These are phyloP conservation scores for Deakozyma indianensis DNA, from an alignment of 805 yeast genomes.

Conservation along the genomic window DNA sequence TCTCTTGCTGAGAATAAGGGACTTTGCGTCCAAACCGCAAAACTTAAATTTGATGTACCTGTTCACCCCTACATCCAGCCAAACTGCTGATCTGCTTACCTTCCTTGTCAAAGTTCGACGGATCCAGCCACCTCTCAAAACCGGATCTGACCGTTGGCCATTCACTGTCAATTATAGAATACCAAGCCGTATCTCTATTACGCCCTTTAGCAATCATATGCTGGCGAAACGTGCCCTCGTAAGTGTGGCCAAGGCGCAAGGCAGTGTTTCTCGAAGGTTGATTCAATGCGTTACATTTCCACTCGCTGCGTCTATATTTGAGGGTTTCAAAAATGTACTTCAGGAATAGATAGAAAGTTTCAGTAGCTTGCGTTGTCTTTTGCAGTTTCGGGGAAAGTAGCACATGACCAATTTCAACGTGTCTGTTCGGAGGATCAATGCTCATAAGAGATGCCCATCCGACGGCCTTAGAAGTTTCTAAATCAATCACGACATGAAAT, in stretches of 20 bases:
- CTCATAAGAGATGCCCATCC: constrained; percentile 18
- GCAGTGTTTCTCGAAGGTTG: constrained; percentile 21
- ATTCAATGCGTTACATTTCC: constrained; percentile 23
- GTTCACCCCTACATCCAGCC: constrained; percentile 1
- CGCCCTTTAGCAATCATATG: constrained; percentile 17
- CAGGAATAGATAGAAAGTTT: constrained; percentile 19
- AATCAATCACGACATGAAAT: constrained; percentile 15
- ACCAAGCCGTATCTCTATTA: constrained; percentile 21
- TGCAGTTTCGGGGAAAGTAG: constrained; percentile 13
- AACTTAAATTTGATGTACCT: no score
- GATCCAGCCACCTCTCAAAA: constrained; percentile 16
- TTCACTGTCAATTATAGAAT: constrained; percentile 19
- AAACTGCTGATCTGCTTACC: constrained; percentile 17
- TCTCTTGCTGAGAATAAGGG: no score
- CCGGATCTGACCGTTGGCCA: constrained; percentile 16
- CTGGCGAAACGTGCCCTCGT: constrained; percentile 21
- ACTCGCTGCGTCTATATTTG: constrained; percentile 21
- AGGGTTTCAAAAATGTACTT: constrained; percentile 17
- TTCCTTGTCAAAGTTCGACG: constrained; percentile 13
- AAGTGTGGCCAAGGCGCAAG: constrained; percentile 19
- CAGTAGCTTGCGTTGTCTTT: constrained; percentile 19
- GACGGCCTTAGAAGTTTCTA: constrained; percentile 12
- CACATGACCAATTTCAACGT: constrained; percentile 19
- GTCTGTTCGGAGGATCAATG: constrained; percentile 16
- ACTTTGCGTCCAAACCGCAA: no score